A percentile compares a stretch with the other conserved stretches of the same genome.
Conservation (phyloP, 768 basidiomycete genomes). For the Suillus subluteus region DNA sequence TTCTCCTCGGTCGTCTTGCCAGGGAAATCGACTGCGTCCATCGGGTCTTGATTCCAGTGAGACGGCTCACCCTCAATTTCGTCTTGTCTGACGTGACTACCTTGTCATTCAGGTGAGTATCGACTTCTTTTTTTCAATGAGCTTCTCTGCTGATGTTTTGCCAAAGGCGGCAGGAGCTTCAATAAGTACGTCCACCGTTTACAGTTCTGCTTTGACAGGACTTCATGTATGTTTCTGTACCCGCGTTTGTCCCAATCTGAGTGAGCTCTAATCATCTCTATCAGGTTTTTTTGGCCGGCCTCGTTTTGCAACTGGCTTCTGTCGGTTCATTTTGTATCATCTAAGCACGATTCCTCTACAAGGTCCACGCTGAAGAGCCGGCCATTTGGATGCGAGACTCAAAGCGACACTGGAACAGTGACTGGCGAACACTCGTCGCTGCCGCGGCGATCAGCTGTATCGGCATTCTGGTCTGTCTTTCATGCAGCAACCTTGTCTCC, state of each 20-base stretch:
- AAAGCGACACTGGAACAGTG: conserved; percentile 48
- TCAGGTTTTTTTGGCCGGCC: conserved; percentile 62
- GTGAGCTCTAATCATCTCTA: conserved; percentile 3
- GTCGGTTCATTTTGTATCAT: conserved; percentile 53
- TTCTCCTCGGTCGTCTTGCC: conserved; percentile 66
- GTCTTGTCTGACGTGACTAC: conserved; percentile 65
- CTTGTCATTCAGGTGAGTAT: conserved; percentile 58
- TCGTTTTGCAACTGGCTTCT: conserved; percentile 58
- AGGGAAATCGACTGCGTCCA: conserved; percentile 48
- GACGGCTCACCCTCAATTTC: conserved; percentile 58
- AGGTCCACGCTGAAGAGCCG: conserved; percentile 45
- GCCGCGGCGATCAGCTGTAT: conserved; percentile 58
- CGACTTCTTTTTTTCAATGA: not conserved
- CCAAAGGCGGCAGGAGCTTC: conserved; percentile 51
- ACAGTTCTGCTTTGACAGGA: conserved; percentile 31
- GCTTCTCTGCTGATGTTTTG: not conserved
- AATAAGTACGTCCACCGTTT: conserved; percentile 45
- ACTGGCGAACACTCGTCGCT: conserved; percentile 59
- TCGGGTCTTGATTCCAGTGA: conserved; percentile 52
- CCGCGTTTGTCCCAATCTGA: not conserved
- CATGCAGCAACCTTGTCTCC: not conserved
- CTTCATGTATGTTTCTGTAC: conserved; percentile 37
- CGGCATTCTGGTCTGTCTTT: conserved; percentile 59
- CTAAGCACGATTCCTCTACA: conserved; percentile 50
- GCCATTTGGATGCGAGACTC: conserved; percentile 44